phyloP scores from a whole-genome alignment of 2,329 filamentous ascomycete species.

The Emmonsiellopsis sp. region DNA sequence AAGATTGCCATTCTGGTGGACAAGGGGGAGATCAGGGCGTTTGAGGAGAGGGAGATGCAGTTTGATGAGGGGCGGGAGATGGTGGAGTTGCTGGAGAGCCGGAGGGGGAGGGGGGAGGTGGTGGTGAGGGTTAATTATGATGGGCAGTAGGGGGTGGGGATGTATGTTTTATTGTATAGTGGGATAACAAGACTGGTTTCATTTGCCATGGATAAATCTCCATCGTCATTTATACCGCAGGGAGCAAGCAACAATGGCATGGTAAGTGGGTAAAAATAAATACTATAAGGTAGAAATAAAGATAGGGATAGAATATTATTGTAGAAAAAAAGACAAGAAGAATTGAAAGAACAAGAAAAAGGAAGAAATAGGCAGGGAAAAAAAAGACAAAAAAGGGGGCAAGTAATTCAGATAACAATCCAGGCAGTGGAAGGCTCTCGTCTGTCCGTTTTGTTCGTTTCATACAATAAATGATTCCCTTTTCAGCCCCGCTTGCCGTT shows the following conservation, averaged over 20 bases:
- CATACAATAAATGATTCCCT: no score
- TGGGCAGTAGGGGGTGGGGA: not conserved
- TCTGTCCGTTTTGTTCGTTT: no score
- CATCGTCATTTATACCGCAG: not conserved
- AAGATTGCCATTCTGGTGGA: slow-evolving; percentile 29
- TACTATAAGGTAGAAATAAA: not conserved
- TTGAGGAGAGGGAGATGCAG: slow-evolving; percentile 26
- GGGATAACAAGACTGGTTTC: no score
- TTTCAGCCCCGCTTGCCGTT: no score
- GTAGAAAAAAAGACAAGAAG: slow-evolving; percentile 11
- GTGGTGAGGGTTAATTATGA: slow-evolving; percentile 23
- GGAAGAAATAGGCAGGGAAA: not conserved
- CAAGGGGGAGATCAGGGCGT: slow-evolving; percentile 23
- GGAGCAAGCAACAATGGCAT: no score
- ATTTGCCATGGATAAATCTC: not conserved
- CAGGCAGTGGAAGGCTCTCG: not conserved
- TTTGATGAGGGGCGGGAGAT: slow-evolving; percentile 26
- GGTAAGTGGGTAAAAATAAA: no score
- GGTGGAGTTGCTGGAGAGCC: slow-evolving; percentile 23
- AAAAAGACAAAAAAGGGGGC: not conserved
- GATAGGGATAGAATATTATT: slow-evolving; percentile 8
- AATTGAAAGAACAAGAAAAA: not conserved
- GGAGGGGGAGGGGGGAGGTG: slow-evolving; percentile 23
- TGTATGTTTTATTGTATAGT: not conserved
- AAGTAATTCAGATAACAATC: slow-evolving; percentile 9